Evolutionary conservation across 1,284 basidiomycete genomes (phyloP).

Genomic region (Rhodotorula sp.): DNA sequence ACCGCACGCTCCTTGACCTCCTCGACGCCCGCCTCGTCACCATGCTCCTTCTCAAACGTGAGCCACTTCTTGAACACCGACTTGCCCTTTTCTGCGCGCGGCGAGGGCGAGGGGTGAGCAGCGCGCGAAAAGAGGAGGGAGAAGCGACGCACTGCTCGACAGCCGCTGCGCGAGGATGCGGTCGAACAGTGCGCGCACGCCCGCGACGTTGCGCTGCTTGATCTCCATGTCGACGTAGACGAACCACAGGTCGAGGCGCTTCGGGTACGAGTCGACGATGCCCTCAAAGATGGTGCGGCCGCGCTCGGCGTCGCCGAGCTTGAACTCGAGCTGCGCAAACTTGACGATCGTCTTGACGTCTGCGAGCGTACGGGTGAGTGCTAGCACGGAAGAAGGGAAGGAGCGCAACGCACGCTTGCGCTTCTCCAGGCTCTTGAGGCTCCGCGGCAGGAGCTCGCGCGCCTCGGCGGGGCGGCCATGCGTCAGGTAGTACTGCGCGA

Average conservation of each 20-base stretch:
- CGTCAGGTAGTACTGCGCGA: constrained; percentile 70
- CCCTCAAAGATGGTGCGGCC: constrained; percentile 97
- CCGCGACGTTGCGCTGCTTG: constrained; percentile 71
- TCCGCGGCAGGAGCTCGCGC: constrained; percentile 81
- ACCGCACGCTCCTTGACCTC: constrained; percentile 66
- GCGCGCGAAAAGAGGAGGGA: constrained; percentile 20
- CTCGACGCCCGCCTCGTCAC: constrained; percentile 79
- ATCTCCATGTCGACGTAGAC: constrained; percentile 97
- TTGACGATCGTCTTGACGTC: constrained; percentile 92
- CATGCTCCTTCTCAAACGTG: constrained; percentile 79
- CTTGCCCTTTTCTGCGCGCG: constrained; percentile 52
- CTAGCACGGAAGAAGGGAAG: not conserved
- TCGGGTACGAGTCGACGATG: constrained; percentile 89
- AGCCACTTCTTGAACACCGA: constrained; percentile 98
- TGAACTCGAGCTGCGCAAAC: constrained; percentile 95
- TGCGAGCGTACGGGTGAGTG: constrained; percentile 50
- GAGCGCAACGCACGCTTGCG: constrained; percentile 73
- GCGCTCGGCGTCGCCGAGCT: constrained; percentile 87
- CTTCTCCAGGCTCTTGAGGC: constrained; percentile 90
- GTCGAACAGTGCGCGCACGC: constrained; percentile 77
- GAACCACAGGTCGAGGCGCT: constrained; percentile 93
- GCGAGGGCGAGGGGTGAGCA: not conserved
- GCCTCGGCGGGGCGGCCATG: constrained; percentile 60
- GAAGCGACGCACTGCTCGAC: constrained; percentile 80
- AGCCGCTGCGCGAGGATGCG: constrained; percentile 80